Evolutionary conservation across 805 yeast genomes (phyloP), one percentile per base, ranked within the genome.

Genomic region (Ogataea paraovalis): DNA sequence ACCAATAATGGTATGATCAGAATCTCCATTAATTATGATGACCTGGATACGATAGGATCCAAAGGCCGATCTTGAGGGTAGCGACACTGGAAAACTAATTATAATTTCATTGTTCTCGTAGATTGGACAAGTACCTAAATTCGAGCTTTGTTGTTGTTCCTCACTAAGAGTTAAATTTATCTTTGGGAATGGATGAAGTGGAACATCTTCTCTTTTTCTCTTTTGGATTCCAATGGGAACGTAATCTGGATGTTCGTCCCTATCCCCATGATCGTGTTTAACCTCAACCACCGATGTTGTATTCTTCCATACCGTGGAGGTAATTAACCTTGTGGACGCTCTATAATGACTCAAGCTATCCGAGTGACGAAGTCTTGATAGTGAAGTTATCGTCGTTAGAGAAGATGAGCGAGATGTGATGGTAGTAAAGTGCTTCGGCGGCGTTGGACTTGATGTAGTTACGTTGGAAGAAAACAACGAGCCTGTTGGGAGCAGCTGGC

Each of bases 21-120:
- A 60, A 44, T 68, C 70, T 42, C 76, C 72, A 20, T 70, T 62
- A 18, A 78, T 61, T 9, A 78, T 62, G 2, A 74, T 59, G 50
- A 78, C 70, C 34, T 59, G 50, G 8, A 72, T 69, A 3, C 66
- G 59, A 53, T 74, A 79, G 1, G 81, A 71, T 0, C 82, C 82
- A 44, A 78, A 63, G 4, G 62, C 59, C 14, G 70, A 67, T 14
- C 58, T 46, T 5, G 50, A 39, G 0, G 56, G 54, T 18, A 61
- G 58, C 9, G 51, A 27, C 12, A 60, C 50, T 4, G 62, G 48
- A 33, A 64, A 54, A 18, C 51, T 51, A 22, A 69, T 50, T 12
- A 49, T 56, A 37, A 67, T 52, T 20, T 52, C 52, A 27, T 67
- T 59, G 16, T 57, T 54, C 9, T 41, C 37, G 22, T 41, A 50